Evolutionary conservation across 371 early-diverging fungal genomes (phyloP).

Genomic region (Conidiobolus incongruus): DNA sequence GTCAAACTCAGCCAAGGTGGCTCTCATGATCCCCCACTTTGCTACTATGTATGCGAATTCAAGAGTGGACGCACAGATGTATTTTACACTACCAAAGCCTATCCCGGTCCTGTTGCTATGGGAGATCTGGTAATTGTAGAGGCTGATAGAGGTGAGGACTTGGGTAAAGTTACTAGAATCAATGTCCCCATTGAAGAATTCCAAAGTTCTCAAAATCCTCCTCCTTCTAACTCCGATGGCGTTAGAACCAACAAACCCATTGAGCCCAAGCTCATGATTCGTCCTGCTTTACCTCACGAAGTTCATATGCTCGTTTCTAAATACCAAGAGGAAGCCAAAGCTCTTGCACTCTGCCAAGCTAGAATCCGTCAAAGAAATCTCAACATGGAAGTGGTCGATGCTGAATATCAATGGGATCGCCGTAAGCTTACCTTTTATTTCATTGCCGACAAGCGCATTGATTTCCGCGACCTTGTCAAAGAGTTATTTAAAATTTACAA

Average conservation of each 20-base stretch:
- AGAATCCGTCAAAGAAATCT: conserved; percentile 65
- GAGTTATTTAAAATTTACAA: conserved; percentile 97
- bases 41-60: conserved; percentile 45
- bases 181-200: conserved; percentile 17
- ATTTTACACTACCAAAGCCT: conserved; percentile 29
- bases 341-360: conserved; percentile 54
- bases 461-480: conserved; percentile 95
- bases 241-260: conserved; percentile 24
- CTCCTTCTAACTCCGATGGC: conserved; percentile 8
- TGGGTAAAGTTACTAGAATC: conserved; percentile 60
- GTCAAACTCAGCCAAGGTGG: no score
- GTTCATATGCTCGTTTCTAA: conserved; percentile 38
- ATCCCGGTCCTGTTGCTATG: conserved; percentile 15
- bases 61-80: conserved; percentile 58
- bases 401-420: conserved; percentile 94
- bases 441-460: conserved; percentile 85
- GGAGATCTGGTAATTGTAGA: conserved; percentile 78
- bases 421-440: conserved; percentile 92
- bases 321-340: conserved; percentile 63
- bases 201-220: conserved; percentile 5
- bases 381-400: conserved; percentile 83
- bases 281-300: conserved; percentile 53
- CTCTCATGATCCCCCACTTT: conserved; percentile 2
- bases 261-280: conserved; percentile 63
- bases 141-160: conserved; percentile 83